phyloP scores from a whole-genome alignment of 176 grass and related monocot genomes.

The Phoenix roebelenii region DNA sequence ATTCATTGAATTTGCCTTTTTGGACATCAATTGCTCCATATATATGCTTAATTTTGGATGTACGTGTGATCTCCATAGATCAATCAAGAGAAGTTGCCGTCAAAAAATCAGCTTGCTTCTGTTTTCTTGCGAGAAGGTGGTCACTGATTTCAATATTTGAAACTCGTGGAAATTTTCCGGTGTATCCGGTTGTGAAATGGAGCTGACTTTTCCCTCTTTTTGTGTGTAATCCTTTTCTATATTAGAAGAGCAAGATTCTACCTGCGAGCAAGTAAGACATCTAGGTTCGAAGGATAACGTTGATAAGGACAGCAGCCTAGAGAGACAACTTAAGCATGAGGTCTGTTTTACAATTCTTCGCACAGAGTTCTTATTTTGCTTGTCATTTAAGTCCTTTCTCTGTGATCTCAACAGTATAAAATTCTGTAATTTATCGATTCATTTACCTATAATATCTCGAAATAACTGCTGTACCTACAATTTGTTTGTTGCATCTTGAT shows the following conservation, averaged over 20 bases:
- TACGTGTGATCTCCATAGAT: slow-evolving; percentile 11
- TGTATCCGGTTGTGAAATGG: too few relatives aligned
- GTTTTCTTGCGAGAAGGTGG: slow-evolving; percentile 71
- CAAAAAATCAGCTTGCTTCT: background rate
- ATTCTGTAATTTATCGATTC: background rate
- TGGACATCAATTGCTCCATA: slow-evolving; percentile 1
- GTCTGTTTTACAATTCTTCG: background rate
- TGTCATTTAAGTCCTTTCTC: background rate
- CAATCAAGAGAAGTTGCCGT: background rate
- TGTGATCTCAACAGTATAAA: background rate
- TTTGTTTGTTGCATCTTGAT: too few relatives aligned
- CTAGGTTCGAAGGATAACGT: slow-evolving; percentile 1
- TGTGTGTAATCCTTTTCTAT: background rate
- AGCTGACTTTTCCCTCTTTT: background rate
- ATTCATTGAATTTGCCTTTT: background rate
- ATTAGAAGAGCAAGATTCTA: background rate
- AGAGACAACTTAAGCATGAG: slow-evolving; percentile 11
- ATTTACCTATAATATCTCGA: too few relatives aligned
- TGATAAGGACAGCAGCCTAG: background rate
- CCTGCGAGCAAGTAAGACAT: background rate
- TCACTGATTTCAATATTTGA: background rate
- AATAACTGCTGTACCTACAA: too few relatives aligned
- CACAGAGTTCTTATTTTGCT: background rate
- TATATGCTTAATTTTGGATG: background rate
- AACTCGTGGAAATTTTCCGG: too few relatives aligned